Evolutionary conservation across 2,329 filamentous ascomycete species (phyloP), one percentile per base, ranked within the genome.

Genomic region (Claviceps sorghi): DNA sequence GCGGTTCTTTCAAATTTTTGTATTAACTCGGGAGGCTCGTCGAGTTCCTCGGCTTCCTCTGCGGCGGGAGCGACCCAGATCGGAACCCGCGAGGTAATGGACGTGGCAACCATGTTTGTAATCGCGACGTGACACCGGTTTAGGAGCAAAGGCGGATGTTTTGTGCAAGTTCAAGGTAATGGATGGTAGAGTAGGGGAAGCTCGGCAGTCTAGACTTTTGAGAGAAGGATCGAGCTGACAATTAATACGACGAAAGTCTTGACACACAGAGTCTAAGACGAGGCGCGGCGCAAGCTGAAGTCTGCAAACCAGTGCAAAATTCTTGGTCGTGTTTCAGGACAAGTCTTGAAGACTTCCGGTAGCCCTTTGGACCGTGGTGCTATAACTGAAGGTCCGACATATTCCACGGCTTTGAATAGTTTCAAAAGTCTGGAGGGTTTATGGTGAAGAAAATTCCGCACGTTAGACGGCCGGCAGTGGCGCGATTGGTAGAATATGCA

Each of bases 21-120:
- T 61, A 54, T 44, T 54, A 66, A 62, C 69, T 96, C 90, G 61
- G 90, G 89, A 49, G 90, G 90, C 68, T 97, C 91, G 67, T 97
- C 91, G 49, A 83, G 76, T 62, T 96, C 91, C 58, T 85, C 71
- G 59, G 82, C 66, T 53, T 95, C 89, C 54, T 80, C 77, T 57
- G 77, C 72, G 19, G 67, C 58, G 46, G 62, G 62, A 26, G 68
- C 66, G 38, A 58, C 59, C 66, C 67, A 69, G 45, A 58, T 58
- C 52, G 58, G 65, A 50, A 57, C 60, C 58, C 57, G 61, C 57
- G 60, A 62, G 52, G 58, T 57, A 34, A 51, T 51, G 34, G 57
- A 51, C 21, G 55, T 53, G 36, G 54, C 58, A 32, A 58, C 61
- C 65, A 66, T 69, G 52, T 54, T 63, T 54, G 42, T 45, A 15